Percentiles rank a stretch among this genome's conserved stretches.
phyloP scores from a whole-genome alignment of 805 yeast genomes.

The Kodamaea leandrae region DNA sequence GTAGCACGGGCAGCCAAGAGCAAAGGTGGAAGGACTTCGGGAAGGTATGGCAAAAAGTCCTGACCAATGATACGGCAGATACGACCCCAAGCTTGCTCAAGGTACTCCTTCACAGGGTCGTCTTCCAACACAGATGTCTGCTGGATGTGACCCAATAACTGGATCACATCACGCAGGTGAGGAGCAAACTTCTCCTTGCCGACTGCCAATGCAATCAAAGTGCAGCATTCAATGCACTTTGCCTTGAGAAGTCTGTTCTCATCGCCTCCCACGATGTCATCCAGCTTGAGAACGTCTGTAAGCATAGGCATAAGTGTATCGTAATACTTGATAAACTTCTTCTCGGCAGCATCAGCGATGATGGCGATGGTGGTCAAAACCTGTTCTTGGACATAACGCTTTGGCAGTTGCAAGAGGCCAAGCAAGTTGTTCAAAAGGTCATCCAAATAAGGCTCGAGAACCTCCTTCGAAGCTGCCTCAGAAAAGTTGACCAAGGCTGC shows the following conservation, averaged over 20 bases:
- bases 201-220: constrained; percentile 91
- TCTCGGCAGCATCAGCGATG: constrained; percentile 94
- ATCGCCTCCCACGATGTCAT: constrained; percentile 51
- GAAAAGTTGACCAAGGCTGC: constrained; percentile 96
- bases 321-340: constrained; percentile 83
- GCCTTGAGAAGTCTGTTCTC: constrained; percentile 82
- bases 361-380: constrained; percentile 95
- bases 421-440: constrained; percentile 70
- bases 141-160: constrained; percentile 72
- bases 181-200: constrained; percentile 85
- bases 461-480: constrained; percentile 85
- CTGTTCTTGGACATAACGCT: constrained; percentile 94
- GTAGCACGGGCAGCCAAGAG: constrained; percentile 81
- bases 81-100: constrained; percentile 96
- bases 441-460: constrained; percentile 91
- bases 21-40: constrained; percentile 86
- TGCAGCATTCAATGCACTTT: constrained; percentile 93
- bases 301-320: constrained; percentile 92
- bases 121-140: constrained; percentile 57
- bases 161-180: constrained; percentile 70
- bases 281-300: constrained; percentile 72
- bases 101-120: constrained; percentile 81
- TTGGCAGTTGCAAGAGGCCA: constrained; percentile 76
- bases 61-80: constrained; percentile 81
- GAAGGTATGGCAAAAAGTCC: constrained; percentile 81